These are phyloP conservation scores for Linderniella brevidens DNA, from an alignment of 257 asterid species.

Conservation along the genomic window DNA sequence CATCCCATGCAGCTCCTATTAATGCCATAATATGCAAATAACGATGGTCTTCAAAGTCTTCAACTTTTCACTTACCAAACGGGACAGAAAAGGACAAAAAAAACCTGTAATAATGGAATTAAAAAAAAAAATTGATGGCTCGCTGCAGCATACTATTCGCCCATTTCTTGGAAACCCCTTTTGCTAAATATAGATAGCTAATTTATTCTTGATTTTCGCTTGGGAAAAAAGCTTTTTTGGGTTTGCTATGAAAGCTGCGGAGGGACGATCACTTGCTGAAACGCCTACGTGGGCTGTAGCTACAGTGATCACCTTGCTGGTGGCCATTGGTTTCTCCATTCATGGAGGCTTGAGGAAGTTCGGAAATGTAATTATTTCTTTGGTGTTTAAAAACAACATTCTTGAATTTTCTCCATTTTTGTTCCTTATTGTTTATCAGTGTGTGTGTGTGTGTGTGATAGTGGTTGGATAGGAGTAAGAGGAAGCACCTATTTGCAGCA, in stretches of 20 bases:
- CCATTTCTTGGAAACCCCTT: too few relatives aligned
- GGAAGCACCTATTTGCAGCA: conserved; percentile 73
- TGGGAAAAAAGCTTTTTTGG: too few relatives aligned
- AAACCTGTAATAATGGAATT: too few relatives aligned
- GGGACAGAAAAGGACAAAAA: too few relatives aligned
- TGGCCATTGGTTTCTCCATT: conserved; percentile 21
- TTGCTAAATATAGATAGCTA: too few relatives aligned
- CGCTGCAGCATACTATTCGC: too few relatives aligned
- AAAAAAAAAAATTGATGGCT: too few relatives aligned
- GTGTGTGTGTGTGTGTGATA: conserved; percentile 17
- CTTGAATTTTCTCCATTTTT: conserved; percentile 2
- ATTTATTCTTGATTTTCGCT: too few relatives aligned
- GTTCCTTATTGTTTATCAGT: background rate
- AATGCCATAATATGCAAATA: conserved; percentile 12
- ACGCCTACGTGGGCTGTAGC: conserved; percentile 51
- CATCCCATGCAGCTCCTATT: conserved; percentile 20
- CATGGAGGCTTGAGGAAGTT: conserved; percentile 30
- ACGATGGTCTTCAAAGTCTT: background rate
- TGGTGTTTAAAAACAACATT: background rate
- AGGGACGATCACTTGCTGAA: conserved; percentile 28
- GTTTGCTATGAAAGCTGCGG: conserved; percentile 10
- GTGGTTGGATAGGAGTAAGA: conserved; percentile 77
- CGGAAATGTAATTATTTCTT: conserved; percentile 19
- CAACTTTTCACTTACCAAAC: conserved; percentile 3
- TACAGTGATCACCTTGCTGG: conserved; percentile 27